Conservation (phyloP, 192 early-diverging fungal species). For the Linnemannia zychae region DNA sequence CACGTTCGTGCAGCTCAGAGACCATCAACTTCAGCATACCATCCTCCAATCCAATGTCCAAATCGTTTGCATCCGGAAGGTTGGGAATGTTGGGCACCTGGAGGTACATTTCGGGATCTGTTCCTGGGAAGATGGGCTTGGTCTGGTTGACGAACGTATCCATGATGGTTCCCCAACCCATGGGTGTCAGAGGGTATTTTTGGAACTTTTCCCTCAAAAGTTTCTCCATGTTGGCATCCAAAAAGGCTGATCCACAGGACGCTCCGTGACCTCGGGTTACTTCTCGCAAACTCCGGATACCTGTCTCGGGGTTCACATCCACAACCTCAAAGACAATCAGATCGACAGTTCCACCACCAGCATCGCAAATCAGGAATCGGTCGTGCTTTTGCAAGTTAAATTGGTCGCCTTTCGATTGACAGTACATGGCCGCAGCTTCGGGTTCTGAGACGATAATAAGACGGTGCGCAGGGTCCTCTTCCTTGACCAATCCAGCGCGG, state of each 20-base stretch:
- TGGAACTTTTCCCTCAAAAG: conserved; percentile 57
- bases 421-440: conserved; percentile 71
- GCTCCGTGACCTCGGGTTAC: conserved; percentile 64
- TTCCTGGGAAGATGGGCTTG: conserved; percentile 55
- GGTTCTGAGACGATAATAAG: conserved; percentile 66
- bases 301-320: conserved; percentile 49
- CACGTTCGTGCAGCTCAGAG: conserved; percentile 45
- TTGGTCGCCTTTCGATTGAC: conserved; percentile 65
- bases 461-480: conserved; percentile 61
- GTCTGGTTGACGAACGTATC: conserved; percentile 60
- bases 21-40: conserved; percentile 57
- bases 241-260: conserved; percentile 60
- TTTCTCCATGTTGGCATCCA: conserved; percentile 62
- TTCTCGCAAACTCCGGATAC: conserved; percentile 63
- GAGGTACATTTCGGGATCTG: conserved; percentile 53
- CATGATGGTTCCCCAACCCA: conserved; percentile 61
- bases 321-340: conserved; percentile 62
- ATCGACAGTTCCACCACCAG: conserved; percentile 61
- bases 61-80: conserved; percentile 51
- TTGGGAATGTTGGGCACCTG: conserved; percentile 58
- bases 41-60: conserved; percentile 54
- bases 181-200: conserved; percentile 56
- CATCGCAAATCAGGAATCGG: conserved; percentile 56
- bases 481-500: conserved; percentile 62
- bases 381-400: conserved; percentile 58